A percentile compares a stretch with the other conserved stretches of the same genome.
These are phyloP conservation scores for Trichoderma orchidacearum DNA, from an alignment of 495 filamentous ascomycete species.

Conservation along the genomic window DNA sequence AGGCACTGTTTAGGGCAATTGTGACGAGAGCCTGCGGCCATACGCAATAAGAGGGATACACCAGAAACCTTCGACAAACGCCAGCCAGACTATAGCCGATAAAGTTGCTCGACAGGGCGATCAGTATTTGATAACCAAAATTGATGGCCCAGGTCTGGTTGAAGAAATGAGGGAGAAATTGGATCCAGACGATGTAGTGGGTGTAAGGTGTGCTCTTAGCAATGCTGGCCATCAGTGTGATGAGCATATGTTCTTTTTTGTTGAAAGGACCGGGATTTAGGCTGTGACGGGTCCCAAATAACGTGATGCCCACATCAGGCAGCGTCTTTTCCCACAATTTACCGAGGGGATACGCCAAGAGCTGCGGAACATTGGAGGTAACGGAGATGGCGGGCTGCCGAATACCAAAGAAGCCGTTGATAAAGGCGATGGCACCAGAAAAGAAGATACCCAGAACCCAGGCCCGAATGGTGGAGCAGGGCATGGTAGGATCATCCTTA, in stretches of 20 bases:
- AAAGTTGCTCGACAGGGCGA: conserved; percentile 31
- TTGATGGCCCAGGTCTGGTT: conserved; percentile 22
- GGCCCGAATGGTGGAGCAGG: conserved; percentile 23
- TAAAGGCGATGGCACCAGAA: conserved; percentile 19
- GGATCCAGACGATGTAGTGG: conserved; percentile 30
- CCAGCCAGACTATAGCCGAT: conserved; percentile 40
- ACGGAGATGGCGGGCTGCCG: conserved; percentile 23
- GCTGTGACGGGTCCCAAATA: conserved; percentile 21
- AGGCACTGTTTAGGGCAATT: conserved; percentile 30
- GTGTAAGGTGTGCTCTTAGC: conserved; percentile 22
- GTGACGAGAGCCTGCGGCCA: conserved; percentile 29
- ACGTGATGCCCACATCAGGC: conserved; percentile 22
- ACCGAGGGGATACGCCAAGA: conserved; percentile 26
- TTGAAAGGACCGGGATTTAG: conserved; percentile 37
- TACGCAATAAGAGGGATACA: conserved; percentile 31
- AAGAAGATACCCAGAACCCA: conserved; percentile 27
- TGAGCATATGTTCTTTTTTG: conserved; percentile 38
- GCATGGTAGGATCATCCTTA: conserved; percentile 24
- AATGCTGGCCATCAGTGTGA: conserved; percentile 32
- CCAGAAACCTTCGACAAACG: conserved; percentile 40
- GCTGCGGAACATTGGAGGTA: conserved; percentile 20
- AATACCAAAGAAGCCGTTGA: conserved; percentile 28
- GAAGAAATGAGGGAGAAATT: conserved; percentile 25
- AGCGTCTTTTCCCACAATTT: conserved; percentile 17
- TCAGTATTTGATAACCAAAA: conserved; percentile 27